phyloP scores from a whole-genome alignment of 441 rosid genomes.

The California macrophylla region DNA sequence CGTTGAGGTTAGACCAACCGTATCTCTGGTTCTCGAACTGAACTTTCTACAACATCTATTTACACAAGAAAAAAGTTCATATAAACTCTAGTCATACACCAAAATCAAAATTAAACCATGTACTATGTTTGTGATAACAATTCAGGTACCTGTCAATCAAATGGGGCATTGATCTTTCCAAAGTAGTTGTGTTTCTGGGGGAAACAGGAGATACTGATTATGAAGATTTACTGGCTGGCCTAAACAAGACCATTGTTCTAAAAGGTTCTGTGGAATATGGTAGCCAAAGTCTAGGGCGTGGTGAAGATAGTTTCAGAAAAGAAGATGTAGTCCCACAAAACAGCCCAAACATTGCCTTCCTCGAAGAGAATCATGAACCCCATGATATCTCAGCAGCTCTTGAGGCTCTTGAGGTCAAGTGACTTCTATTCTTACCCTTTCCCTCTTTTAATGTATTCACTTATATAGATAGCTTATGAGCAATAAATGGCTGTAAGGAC shows the following conservation, averaged over 20 bases:
- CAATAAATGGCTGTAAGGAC: slow-evolving; percentile 3
- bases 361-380: slow-evolving; percentile 35
- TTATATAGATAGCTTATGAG: not conserved
- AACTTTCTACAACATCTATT: not conserved
- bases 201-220: slow-evolving; percentile 85
- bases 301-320: slow-evolving; percentile 50
- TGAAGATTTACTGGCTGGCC: slow-evolving; percentile 59
- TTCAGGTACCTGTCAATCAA: slow-evolving; percentile 73
- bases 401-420: slow-evolving; percentile 41
- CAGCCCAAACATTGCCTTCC: slow-evolving; percentile 38
- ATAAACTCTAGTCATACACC: not conserved
- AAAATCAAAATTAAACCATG: slow-evolving; percentile 7
- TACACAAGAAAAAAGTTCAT: not conserved
- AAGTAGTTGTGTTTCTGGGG: slow-evolving; percentile 56
- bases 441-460: slow-evolving; percentile 2
- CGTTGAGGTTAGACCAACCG: slow-evolving; percentile 48
- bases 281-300: slow-evolving; percentile 47
- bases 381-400: slow-evolving; percentile 41
- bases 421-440: slow-evolving; percentile 13
- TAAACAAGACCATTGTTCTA: slow-evolving; percentile 54
- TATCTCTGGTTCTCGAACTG: not conserved
- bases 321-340: slow-evolving; percentile 46
- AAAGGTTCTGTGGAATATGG: slow-evolving; percentile 46
- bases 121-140: slow-evolving; percentile 13
- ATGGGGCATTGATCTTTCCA: slow-evolving; percentile 71